phyloP scores from a whole-genome alignment of 2,329 filamentous ascomycete species.

The Cladosporium sphaerospermum region DNA sequence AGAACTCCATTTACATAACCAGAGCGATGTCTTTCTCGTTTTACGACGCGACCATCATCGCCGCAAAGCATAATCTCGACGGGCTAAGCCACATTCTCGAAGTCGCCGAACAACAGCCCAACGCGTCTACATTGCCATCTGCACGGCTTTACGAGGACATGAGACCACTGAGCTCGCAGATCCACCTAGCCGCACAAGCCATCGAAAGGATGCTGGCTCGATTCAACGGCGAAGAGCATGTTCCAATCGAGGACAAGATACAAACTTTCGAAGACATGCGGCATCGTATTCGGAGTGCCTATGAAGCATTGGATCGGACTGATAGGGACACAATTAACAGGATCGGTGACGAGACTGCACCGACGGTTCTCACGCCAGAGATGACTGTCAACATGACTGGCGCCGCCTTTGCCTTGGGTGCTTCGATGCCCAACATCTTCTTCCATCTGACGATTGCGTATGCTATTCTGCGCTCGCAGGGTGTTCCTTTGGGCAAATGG shows the following conservation, averaged over 20 bases:
- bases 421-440: background rate
- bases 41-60: constrained; percentile 11
- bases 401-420: background rate
- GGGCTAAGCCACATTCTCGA: background rate
- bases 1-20: too few relatives aligned
- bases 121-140: background rate
- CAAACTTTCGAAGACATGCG: constrained; percentile 1
- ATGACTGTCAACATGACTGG: constrained; percentile 1
- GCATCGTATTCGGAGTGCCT: background rate
- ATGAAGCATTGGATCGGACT: background rate
- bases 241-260: background rate
- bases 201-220: background rate
- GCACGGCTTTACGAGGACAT: background rate
- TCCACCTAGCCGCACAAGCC: constrained; percentile 5
- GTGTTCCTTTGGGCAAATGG: constrained; percentile 1
- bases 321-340: background rate
- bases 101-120: background rate
- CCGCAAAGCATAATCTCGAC: constrained; percentile 2
- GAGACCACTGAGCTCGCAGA: constrained; percentile 1
- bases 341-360: background rate
- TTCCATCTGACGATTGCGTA: constrained; percentile 5
- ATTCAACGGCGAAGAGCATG: background rate
- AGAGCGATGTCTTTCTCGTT: constrained; percentile 6
- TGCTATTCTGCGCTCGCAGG: constrained; percentile 1
- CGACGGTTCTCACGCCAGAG: background rate